phyloP scores from a whole-genome alignment of 2,329 filamentous ascomycete species.

The Elsinoe ampelina region DNA sequence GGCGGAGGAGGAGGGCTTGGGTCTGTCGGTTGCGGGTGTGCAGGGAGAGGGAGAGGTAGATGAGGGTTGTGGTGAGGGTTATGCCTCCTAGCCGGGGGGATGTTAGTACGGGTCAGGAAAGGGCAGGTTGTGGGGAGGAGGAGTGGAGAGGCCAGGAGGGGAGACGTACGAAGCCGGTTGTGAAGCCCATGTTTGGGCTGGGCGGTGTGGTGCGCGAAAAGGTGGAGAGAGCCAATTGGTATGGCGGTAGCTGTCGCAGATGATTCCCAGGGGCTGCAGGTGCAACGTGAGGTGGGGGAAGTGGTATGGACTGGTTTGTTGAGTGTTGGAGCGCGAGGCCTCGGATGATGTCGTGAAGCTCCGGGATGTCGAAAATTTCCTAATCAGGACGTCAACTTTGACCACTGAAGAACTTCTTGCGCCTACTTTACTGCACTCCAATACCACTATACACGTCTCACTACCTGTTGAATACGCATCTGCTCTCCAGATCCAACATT shows the following conservation, averaged over 20 bases:
- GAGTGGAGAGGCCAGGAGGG: neutral
- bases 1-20: slow-evolving; percentile 38
- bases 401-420: neutral
- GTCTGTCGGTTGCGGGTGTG: slow-evolving; percentile 39
- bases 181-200: slow-evolving; percentile 38
- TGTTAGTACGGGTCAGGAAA: slow-evolving; percentile 4
- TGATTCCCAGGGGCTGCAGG: neutral
- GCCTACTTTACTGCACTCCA: neutral
- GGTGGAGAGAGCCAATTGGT: neutral
- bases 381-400: slow-evolving; percentile 1
- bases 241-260: neutral
- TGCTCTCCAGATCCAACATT: too few species aligned
- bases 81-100: slow-evolving; percentile 38
- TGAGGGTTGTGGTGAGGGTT: slow-evolving; percentile 39
- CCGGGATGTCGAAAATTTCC: slow-evolving; percentile 12
- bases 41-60: slow-evolving; percentile 32
- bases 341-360: slow-evolving; percentile 6
- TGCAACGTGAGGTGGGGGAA: neutral
- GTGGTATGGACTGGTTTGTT: neutral
- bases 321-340: neutral
- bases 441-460: neutral
- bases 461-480: too few species aligned
- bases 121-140: neutral
- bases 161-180: slow-evolving; percentile 40
- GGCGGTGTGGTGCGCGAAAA: neutral